Evolutionary conservation across 148 eudicot species (phyloP).

Genomic region (Rhododendron williamsianum): DNA sequence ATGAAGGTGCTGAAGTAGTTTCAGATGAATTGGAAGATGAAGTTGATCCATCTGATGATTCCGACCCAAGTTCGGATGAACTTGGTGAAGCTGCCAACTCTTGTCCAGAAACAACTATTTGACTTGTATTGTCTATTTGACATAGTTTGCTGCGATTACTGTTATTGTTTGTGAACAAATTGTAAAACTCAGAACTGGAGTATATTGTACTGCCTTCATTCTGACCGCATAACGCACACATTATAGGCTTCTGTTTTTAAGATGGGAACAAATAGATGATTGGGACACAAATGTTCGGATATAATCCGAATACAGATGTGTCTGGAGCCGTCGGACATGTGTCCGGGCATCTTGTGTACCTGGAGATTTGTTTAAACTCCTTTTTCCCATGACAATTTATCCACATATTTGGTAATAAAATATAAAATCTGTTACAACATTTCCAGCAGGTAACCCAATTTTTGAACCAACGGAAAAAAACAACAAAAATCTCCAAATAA

Average conservation of each 20-base stretch:
- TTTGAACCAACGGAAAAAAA: background rate
- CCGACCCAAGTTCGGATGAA: slow-evolving; percentile 13
- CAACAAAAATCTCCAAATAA: background rate
- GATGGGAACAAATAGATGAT: background rate
- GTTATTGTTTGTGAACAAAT: background rate
- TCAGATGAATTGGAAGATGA: slow-evolving; percentile 16
- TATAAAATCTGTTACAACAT: background rate
- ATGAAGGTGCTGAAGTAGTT: slow-evolving; percentile 11
- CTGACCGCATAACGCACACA: background rate
- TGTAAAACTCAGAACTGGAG: background rate
- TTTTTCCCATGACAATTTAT: background rate
- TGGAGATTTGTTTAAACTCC: background rate
- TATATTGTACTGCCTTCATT: background rate
- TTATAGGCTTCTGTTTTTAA: background rate
- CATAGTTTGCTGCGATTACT: background rate
- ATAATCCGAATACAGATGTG: background rate
- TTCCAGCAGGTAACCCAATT: background rate
- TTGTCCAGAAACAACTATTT: slow-evolving; percentile 1
- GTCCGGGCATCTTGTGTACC: too few species aligned
- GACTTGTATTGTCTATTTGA: background rate
- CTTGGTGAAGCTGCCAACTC: slow-evolving; percentile 15
- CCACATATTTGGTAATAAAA: background rate
- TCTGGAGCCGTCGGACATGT: background rate
- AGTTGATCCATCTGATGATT: slow-evolving; percentile 1
- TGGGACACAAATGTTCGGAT: background rate